Evolutionary conservation across 352 stramenopile species (phyloP).

Genomic region (Phytophthora vignae): DNA sequence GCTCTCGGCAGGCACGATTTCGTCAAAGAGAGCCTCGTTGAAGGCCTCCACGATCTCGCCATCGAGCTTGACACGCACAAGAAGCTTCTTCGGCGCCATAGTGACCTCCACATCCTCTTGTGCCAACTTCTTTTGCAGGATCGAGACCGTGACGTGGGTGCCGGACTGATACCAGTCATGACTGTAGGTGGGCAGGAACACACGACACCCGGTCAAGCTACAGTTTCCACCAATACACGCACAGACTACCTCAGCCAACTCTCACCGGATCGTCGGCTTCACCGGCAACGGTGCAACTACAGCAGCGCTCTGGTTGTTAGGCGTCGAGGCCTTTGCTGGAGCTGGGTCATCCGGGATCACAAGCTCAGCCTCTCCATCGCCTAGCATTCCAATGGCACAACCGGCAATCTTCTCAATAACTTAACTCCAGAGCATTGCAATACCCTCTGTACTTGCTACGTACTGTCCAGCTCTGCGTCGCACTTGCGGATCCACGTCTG

Average conservation of each 20-base stretch:
- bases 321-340: constrained; percentile 7
- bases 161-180: constrained; percentile 91
- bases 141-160: constrained; percentile 82
- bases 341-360: constrained; percentile 35
- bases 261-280: constrained; percentile 44
- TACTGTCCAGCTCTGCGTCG: constrained; percentile 81
- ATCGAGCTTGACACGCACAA: constrained; percentile 59
- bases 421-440: not conserved
- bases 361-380: constrained; percentile 32
- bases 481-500: constrained; percentile 91
- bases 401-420: not conserved
- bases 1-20: constrained; percentile 64
- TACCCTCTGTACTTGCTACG: constrained; percentile 10
- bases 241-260: not conserved
- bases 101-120: constrained; percentile 69
- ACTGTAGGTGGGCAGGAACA: constrained; percentile 27
- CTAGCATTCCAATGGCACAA: constrained; percentile 18
- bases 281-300: constrained; percentile 22
- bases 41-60: constrained; percentile 66
- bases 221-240: not conserved
- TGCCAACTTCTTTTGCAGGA: constrained; percentile 85
- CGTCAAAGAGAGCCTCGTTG: constrained; percentile 74
- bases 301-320: constrained; percentile 32
- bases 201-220: constrained; percentile 12
- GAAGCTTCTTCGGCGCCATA: constrained; percentile 62